Evolutionary conservation across 2,329 filamentous ascomycete species (phyloP), one percentile per base, ranked within the genome.

Genomic region (Alternaria panax): DNA sequence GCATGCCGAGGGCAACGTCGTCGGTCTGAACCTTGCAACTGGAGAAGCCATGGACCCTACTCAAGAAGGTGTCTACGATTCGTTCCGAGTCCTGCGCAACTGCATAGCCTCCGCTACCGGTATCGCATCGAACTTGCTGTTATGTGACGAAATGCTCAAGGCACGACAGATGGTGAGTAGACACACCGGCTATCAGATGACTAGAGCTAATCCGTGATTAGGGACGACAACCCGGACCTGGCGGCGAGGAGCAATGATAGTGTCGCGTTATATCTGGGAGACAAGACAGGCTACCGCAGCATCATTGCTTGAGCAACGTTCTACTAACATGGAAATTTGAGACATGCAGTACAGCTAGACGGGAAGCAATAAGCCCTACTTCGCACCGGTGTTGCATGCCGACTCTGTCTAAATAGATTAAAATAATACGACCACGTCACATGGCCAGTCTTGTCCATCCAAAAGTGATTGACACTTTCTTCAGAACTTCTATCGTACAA

Each of bases 91-190:
- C 34, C 80, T 99, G 71, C 87, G 95, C 69, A 98, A 98, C 83
- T 93, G 90, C 78, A 88, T 99, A 64, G 93, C 95, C 3, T 97
- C 93, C 32, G 95, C 93, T 79, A 91, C 94, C 25, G 92, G 95
- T 64, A 99, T 99, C 74, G 94, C 95, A 6, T 94, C 92, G 9
- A 99, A 99, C 82, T 84, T 99, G 66, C 83, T 99, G 67, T 86
- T 99, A 50, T 99, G 95, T 75, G 95, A 99, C 75, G 95, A 99
- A 85, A 86, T 99, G 83, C 84, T 99, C 72, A 99, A 99, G 86
- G 95, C 95, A 62, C 87, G 95, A 78, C 94, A 99, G 83, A 99
- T 99, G 95, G 90, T 75, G 66, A 63, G 68, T 24, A 22, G 18
- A 34, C 28, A 32, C 9, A 25, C 25, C n/a, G 30, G 6, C 41